Percentiles rank a stretch among this genome's conserved stretches.
phyloP scores from a whole-genome alignment of 805 yeast genomes.

The Ogataea methanolica region DNA sequence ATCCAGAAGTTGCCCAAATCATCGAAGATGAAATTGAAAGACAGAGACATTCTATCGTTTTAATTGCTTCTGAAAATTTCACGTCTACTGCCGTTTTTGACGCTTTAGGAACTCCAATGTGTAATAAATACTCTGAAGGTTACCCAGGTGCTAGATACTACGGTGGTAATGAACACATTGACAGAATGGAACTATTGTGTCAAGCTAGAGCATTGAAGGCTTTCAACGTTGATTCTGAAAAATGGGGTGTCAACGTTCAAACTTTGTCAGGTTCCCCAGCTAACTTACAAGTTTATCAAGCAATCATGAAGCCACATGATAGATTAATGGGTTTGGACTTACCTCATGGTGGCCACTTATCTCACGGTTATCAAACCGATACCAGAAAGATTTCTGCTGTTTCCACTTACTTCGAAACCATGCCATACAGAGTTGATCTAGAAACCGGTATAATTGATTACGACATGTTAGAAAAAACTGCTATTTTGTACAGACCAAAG shows the following conservation, averaged over 20 bases:
- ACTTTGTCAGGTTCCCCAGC: constrained; percentile 96
- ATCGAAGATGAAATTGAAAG: constrained; percentile 74
- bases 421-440: constrained; percentile 91
- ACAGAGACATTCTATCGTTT: constrained; percentile 86
- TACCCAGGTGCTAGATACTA: constrained; percentile 97
- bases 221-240: constrained; percentile 64
- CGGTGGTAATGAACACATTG: constrained; percentile 96
- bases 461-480: constrained; percentile 78
- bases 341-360: constrained; percentile 97
- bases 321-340: constrained; percentile 96
- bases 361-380: constrained; percentile 94
- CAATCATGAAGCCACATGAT: constrained; percentile 83
- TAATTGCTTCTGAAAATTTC: constrained; percentile 95
- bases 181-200: constrained; percentile 83
- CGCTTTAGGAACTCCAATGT: constrained; percentile 92
- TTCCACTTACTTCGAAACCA: constrained; percentile 92
- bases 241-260: constrained; percentile 99
- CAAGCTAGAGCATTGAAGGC: constrained; percentile 89
- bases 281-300: constrained; percentile 86
- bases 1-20: constrained; percentile 74
- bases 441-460: constrained; percentile 89
- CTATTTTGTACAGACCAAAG: constrained; percentile 88
- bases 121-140: constrained; percentile 97
- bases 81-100: constrained; percentile 95
- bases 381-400: constrained; percentile 85